phyloP scores from a whole-genome alignment of 1,284 basidiomycete species.

The Moesziomyces sp. region DNA sequence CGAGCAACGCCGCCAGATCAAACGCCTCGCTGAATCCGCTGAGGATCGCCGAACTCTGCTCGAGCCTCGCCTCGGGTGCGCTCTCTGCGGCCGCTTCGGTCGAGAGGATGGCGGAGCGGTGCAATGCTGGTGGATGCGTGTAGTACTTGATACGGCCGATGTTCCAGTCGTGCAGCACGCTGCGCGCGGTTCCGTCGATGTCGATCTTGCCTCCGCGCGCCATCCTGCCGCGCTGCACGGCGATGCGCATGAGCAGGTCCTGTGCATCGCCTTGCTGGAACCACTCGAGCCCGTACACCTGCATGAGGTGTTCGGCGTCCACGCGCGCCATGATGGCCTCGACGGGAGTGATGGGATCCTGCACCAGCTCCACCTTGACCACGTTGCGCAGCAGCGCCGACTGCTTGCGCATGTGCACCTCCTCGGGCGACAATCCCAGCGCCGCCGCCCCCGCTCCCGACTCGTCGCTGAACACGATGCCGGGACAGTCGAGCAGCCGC shows the following conservation, averaged over 20 bases:
- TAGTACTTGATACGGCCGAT: conserved; percentile 92
- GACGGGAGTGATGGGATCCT: conserved; percentile 81
- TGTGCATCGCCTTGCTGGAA: conserved; percentile 72
- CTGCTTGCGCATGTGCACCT: conserved; percentile 36
- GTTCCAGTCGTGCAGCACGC: conserved; percentile 94
- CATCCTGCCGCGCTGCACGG: conserved; percentile 78
- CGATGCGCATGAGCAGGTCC: conserved; percentile 91
- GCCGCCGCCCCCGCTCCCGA: conserved; percentile 69
- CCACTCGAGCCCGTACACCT: conserved; percentile 56
- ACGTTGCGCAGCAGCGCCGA: conserved; percentile 79
- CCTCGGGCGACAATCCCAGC: conserved; percentile 71
- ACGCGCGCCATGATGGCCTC: conserved; percentile 63
- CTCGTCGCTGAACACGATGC: conserved; percentile 75
- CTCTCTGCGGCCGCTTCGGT: neutral
- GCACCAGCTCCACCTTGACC: conserved; percentile 88
- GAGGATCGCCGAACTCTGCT: conserved; percentile 41
- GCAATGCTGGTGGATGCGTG: conserved; percentile 76
- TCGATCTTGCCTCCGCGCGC: conserved; percentile 85
- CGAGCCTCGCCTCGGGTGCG: conserved; percentile 14
- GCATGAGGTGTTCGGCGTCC: conserved; percentile 39
- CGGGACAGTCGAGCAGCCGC: conserved; percentile 92
- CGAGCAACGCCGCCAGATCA: conserved; percentile 63
- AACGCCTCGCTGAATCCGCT: conserved; percentile 60
- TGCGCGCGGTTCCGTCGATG: conserved; percentile 81
- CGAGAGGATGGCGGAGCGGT: conserved; percentile 37